These are phyloP conservation scores for Populus hybrid DNA, from an alignment of 441 rosid species.

Conservation along the genomic window DNA sequence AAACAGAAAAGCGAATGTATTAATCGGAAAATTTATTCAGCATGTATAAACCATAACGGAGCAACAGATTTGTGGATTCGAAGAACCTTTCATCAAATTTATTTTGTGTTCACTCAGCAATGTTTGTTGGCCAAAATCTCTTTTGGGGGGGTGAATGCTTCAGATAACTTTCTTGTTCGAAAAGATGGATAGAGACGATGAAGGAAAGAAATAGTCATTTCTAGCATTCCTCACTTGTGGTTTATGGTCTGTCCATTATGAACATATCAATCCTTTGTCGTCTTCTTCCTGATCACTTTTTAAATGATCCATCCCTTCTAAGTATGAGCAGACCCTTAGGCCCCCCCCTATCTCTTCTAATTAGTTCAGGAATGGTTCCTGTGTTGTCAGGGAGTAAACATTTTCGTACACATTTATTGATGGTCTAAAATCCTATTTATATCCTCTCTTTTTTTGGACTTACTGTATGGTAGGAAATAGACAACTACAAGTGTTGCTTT, in stretches of 20 bases:
- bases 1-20: not conserved
- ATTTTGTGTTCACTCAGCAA: not conserved
- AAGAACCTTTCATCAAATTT: not conserved
- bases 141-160: not conserved
- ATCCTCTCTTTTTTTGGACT: not conserved
- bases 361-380: not conserved
- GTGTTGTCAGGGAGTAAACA: not conserved
- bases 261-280: not conserved
- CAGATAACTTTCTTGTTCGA: not conserved
- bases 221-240: not conserved
- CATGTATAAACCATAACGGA: not conserved
- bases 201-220: not conserved
- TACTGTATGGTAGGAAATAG: not conserved
- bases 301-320: not conserved
- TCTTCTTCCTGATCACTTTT: not conserved
- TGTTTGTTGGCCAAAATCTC: not conserved
- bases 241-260: not conserved
- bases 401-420: not conserved
- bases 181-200: not conserved
- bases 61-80: not conserved
- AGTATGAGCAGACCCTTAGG: not conserved
- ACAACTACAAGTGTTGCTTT: not conserved
- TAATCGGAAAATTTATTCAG: not conserved
- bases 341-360: not conserved
- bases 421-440: not conserved